A percentile compares a stretch with the other conserved stretches of the same genome.
phyloP scores from a whole-genome alignment of 108 stramenopile genomes.

The Skeletonema potamos region DNA sequence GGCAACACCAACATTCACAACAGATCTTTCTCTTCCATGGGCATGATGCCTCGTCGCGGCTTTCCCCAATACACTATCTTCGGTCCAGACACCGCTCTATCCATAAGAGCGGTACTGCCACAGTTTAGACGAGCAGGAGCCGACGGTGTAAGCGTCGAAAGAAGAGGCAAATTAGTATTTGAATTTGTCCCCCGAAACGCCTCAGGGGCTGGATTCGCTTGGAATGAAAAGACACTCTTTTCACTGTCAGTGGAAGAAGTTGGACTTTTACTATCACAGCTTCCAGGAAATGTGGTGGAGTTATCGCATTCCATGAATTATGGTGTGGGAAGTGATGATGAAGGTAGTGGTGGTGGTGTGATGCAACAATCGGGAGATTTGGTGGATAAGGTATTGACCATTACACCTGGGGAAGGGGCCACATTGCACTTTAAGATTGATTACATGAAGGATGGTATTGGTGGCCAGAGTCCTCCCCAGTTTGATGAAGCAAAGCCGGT shows the following conservation, averaged over 20 bases:
- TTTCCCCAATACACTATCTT: constrained; percentile 60
- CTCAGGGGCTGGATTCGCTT: constrained; percentile 28
- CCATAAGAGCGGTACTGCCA: constrained; percentile 53
- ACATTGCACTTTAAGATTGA: constrained; percentile 52
- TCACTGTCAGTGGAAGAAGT: constrained; percentile 58
- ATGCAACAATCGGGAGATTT: constrained; percentile 27
- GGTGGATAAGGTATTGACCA: constrained; percentile 60
- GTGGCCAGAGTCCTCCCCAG: constrained; percentile 45
- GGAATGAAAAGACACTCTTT: constrained; percentile 42
- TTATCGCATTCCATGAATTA: constrained; percentile 25
- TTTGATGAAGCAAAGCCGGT: constrained; percentile 12
- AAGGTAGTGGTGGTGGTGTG: background rate
- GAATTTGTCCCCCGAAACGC: constrained; percentile 50
- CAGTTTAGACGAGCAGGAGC: constrained; percentile 43
- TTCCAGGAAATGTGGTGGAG: constrained; percentile 49
- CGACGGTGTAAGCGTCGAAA: constrained; percentile 31
- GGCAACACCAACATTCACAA: background rate
- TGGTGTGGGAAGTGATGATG: constrained; percentile 10
- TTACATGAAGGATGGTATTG: constrained; percentile 49
- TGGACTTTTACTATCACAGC: constrained; percentile 49
- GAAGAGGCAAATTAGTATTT: constrained; percentile 54
- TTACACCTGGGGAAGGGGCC: constrained; percentile 52
- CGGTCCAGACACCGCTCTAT: constrained; percentile 44
- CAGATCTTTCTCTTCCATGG: constrained; percentile 20
- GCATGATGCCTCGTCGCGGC: constrained; percentile 37